Evolutionary conservation across 1,284 basidiomycete species (phyloP), one percentile per base, ranked within the genome.

Genomic region (Xerocomus minutiporus): DNA sequence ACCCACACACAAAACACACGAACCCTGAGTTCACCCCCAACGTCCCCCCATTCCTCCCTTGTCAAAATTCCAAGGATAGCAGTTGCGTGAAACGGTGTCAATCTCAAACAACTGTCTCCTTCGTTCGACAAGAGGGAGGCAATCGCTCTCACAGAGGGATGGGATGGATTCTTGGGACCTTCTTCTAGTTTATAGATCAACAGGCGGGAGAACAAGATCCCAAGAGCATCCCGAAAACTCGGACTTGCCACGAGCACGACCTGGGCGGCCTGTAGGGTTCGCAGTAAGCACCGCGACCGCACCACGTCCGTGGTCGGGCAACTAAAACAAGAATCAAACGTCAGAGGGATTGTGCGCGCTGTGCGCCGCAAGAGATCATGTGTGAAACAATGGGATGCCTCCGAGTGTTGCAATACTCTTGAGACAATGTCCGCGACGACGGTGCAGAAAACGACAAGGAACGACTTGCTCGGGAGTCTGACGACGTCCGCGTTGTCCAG

Each of bases 241-340:
- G 55, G 35, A 39, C 50, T 52, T 41, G 56, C 53, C 12, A 59
- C 50, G 25, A 67, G 55, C 3, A 66, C n/a, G 4, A 57, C 35
- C 38, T 63, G 59, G n/a, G 66, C 59, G 31, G 63, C 59, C n/a
- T 61, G 57, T 11, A 79, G 58, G 3, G 79, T 59, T 25, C 72
- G 72, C 43, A 72, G 59, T 23, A 83, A 57, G 12, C 74, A 68
- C 26, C 71, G 67, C 4, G 69, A 68, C 41, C 80, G 74, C 32
- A 69, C 64, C 15, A 57, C 48, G 9, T 70, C 59, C 0, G 72
- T 63, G 2, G 72, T 70, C 5, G 65, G 56, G 57, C 73, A 78
- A 36, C 65, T 78, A 39, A 78, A 60, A 54, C 75, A 76, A 55
- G 72, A 75, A 46, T 80, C 67, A 55, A 82, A 78, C n/a, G 73